These are phyloP conservation scores for Trametes meyenii DNA, from an alignment of 768 basidiomycete genomes.

Conservation along the genomic window DNA sequence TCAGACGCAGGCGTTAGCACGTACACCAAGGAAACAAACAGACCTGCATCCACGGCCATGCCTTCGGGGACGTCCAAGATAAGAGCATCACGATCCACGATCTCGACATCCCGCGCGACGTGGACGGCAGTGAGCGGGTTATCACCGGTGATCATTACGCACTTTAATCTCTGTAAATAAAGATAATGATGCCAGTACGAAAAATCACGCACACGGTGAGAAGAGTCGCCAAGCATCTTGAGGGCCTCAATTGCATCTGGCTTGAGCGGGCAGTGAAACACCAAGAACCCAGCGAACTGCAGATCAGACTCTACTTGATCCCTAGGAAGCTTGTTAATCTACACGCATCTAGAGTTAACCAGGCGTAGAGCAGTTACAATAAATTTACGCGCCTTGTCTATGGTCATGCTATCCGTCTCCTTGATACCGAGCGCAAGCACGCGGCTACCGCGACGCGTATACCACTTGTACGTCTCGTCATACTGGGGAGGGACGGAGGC, in stretches of 20 bases:
- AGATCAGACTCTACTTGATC: constrained; percentile 79
- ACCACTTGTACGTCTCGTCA: constrained; percentile 95
- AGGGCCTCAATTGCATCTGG: constrained; percentile 87
- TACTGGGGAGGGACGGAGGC: constrained; percentile 72
- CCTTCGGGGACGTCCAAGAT: constrained; percentile 81
- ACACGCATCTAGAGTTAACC: not conserved
- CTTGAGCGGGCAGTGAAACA: constrained; percentile 98
- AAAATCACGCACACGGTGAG: constrained; percentile 77
- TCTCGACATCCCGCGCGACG: constrained; percentile 95
- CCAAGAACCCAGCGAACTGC: constrained; percentile 92
- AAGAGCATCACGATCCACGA: constrained; percentile 92
- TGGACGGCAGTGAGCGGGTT: constrained; percentile 97
- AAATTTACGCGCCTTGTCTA: constrained; percentile 63
- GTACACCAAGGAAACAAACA: constrained; percentile 28
- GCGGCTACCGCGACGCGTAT: constrained; percentile 88
- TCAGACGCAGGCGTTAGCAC: not conserved
- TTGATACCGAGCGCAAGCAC: constrained; percentile 92
- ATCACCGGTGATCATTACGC: constrained; percentile 99
- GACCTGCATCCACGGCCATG: constrained; percentile 71
- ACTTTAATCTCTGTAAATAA: constrained; percentile 49
- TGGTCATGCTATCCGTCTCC: constrained; percentile 69
- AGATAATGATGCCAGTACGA: not conserved
- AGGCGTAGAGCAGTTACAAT: not conserved
- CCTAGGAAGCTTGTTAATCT: constrained; percentile 90
- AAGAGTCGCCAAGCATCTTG: constrained; percentile 94